Conservation (phyloP, 805 yeast genomes). For the Suhomyces sp. region DNA sequence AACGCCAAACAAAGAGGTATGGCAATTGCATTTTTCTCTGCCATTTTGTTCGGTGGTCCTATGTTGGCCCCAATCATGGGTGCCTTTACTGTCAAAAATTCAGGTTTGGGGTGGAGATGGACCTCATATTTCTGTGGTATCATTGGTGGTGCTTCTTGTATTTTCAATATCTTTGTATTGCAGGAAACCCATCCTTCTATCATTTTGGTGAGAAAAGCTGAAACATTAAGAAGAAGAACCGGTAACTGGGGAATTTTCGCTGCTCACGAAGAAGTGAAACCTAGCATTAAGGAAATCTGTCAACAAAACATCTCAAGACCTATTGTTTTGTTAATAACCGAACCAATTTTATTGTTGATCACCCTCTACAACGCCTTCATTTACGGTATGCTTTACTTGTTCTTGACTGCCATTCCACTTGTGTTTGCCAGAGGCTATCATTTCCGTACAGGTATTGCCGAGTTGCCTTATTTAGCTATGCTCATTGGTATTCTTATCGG, state of each 20-base stretch:
- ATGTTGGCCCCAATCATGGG: conserved; percentile 71
- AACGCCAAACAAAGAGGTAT: conserved; percentile 65
- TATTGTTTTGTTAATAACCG: conserved; percentile 34
- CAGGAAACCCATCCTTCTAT: conserved; percentile 43
- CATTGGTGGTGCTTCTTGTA: conserved; percentile 26
- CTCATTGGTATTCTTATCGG: conserved; percentile 37
- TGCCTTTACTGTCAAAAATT: conserved; percentile 38
- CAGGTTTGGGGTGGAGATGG: conserved; percentile 55
- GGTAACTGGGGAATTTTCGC: conserved; percentile 42
- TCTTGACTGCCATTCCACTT: conserved; percentile 44
- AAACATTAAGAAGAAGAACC: conserved; percentile 36
- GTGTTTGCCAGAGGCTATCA: conserved; percentile 40
- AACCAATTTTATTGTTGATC: conserved; percentile 42
- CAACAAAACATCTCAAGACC: conserved; percentile 39
- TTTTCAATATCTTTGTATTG: conserved; percentile 28
- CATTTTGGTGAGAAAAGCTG: conserved; percentile 31
- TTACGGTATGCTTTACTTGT: conserved; percentile 46
- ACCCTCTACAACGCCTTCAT: conserved; percentile 50
- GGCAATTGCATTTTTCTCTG: conserved; percentile 70
- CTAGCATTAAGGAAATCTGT: conserved; percentile 30
- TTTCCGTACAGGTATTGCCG: conserved; percentile 23
- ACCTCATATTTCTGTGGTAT: conserved; percentile 51
- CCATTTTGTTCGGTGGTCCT: conserved; percentile 78
- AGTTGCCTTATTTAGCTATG: conserved; percentile 32
- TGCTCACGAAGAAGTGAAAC: conserved; percentile 35